Percentiles rank a stretch among this genome's conserved stretches.
These are phyloP conservation scores for Geosmithia putterillii DNA, from an alignment of 2,329 filamentous ascomycete genomes.

Conservation along the genomic window DNA sequence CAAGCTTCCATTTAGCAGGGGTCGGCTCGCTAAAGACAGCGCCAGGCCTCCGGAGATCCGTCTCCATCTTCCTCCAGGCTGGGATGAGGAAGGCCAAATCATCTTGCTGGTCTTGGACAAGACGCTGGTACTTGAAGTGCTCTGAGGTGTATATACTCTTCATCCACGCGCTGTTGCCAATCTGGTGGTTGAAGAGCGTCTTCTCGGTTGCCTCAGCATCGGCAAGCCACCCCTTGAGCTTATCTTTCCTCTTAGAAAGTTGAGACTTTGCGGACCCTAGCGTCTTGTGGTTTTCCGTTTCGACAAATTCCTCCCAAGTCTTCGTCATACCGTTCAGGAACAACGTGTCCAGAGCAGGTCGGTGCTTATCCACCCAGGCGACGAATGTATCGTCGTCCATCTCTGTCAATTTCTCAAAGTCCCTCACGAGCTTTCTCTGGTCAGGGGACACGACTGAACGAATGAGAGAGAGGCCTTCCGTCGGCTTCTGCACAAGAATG, in stretches of 20 bases:
- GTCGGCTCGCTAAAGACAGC: constrained; percentile 59
- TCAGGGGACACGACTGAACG: constrained; percentile 58
- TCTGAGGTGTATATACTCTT: constrained; percentile 92
- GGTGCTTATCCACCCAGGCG: constrained; percentile 75
- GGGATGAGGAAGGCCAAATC: constrained; percentile 67
- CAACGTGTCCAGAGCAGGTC: constrained; percentile 63
- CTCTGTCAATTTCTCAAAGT: constrained; percentile 75
- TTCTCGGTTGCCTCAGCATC: constrained; percentile 60
- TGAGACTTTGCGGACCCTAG: constrained; percentile 62
- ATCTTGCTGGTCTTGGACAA: constrained; percentile 87
- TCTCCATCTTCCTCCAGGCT: constrained; percentile 65
- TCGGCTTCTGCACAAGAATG: constrained; percentile 83
- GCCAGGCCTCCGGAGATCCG: constrained; percentile 65
- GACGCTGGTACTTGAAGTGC: constrained; percentile 79
- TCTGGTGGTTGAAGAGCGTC: constrained; percentile 68
- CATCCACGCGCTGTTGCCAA: constrained; percentile 81
- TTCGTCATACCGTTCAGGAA: constrained; percentile 75
- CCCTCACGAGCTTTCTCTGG: constrained; percentile 57
- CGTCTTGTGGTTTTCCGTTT: constrained; percentile 67
- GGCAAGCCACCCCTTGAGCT: constrained; percentile 64
- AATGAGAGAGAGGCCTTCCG: constrained; percentile 65
- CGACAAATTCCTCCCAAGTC: constrained; percentile 80
- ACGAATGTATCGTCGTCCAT: constrained; percentile 78
- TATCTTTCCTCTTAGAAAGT: constrained; percentile 67
- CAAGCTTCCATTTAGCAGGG: constrained; percentile 73